phyloP scores from a whole-genome alignment of 2,329 filamentous ascomycete species.

The Dactylellina leptospora region DNA sequence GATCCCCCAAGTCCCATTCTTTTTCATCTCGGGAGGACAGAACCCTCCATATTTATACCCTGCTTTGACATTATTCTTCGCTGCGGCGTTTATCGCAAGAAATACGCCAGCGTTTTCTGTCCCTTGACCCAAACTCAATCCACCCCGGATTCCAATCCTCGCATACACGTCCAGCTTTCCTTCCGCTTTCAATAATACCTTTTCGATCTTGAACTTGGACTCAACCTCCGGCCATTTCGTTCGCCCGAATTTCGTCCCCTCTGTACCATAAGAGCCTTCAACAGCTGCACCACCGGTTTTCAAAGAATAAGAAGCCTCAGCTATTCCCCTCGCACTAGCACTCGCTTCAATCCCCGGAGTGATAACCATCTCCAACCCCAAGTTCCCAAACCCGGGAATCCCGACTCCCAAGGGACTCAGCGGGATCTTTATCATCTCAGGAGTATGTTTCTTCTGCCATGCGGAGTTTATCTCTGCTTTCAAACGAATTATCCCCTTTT shows the following conservation, averaged over 20 bases:
- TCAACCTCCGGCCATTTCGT: not conserved
- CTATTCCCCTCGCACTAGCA: not conserved
- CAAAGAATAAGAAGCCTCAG: not conserved
- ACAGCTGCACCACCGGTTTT: not conserved
- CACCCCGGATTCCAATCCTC: conserved; percentile 1
- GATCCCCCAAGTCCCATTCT: not conserved
- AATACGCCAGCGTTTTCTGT: not conserved
- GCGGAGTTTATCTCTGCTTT: not conserved
- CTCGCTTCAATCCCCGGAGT: not conserved
- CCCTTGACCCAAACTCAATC: conserved; percentile 1
- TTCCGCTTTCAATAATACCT: not conserved
- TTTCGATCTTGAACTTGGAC: not conserved
- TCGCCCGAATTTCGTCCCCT: not conserved
- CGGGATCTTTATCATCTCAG: conserved; percentile 1
- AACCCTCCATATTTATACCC: conserved; percentile 4
- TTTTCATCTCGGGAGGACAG: not conserved
- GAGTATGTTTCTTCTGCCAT: not conserved
- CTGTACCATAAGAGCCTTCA: not conserved
- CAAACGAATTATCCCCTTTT: not conserved
- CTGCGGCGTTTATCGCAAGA: not conserved
- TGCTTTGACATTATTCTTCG: not conserved
- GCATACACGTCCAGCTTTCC: not conserved
- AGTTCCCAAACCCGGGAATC: conserved; percentile 4
- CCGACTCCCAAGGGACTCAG: not conserved
- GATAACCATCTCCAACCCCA: conserved; percentile 3